Percentiles rank a stretch among this genome's conserved stretches.
These are phyloP conservation scores for Dinochytrium kinnereticum DNA, from an alignment of 371 early-diverging fungal species.

Conservation along the genomic window DNA sequence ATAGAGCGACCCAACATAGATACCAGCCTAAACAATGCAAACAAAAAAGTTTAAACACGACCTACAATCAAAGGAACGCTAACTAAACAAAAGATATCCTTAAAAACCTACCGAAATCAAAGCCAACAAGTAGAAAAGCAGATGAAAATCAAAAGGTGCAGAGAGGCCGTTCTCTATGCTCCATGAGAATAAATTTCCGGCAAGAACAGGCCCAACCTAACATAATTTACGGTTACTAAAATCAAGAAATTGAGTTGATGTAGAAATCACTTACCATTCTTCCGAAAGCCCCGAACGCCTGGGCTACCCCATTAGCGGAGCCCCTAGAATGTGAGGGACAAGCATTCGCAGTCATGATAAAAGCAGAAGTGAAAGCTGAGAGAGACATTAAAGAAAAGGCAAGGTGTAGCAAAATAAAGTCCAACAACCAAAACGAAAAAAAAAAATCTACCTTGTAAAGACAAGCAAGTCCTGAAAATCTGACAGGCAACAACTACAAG, in stretches of 20 bases:
- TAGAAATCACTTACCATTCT: constrained; percentile 30
- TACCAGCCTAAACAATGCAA: constrained; percentile 7
- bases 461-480: constrained; percentile 24
- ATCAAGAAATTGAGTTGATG: no score
- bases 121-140: constrained; percentile 30
- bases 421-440: background rate
- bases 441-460: constrained; percentile 23
- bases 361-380: constrained; percentile 33
- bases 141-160: constrained; percentile 37
- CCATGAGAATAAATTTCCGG: constrained; percentile 36
- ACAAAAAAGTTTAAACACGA: background rate
- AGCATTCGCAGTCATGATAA: constrained; percentile 39
- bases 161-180: constrained; percentile 19
- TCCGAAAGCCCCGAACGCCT: constrained; percentile 28
- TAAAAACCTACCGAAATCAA: constrained; percentile 14
- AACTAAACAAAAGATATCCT: background rate
- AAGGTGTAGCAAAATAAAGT: no score
- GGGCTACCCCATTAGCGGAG: constrained; percentile 28
- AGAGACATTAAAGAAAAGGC: no score
- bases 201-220: constrained; percentile 27
- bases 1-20: constrained; percentile 10
- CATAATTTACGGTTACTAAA: no score
- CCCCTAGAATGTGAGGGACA: constrained; percentile 23
- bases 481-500: constrained; percentile 20
- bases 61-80: background rate